A percentile compares a stretch with the other conserved stretches of the same genome.
phyloP scores from a whole-genome alignment of 495 filamentous ascomycete species.

The Aspergillus sclerotioniger region DNA sequence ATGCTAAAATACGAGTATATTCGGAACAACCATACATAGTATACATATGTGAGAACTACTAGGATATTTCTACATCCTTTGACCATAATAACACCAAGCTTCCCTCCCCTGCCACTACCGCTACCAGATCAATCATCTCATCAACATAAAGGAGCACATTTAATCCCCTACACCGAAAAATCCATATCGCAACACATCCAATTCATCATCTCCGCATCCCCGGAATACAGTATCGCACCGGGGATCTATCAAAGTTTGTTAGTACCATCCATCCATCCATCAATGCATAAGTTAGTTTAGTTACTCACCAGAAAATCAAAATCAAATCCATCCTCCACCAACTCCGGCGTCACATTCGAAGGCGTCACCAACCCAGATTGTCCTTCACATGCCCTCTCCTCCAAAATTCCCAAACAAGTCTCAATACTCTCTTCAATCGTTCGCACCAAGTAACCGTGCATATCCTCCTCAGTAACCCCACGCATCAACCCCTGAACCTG shows the following conservation, averaged over 20 bases:
- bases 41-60: too few relatives aligned
- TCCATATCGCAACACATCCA: slow-evolving; percentile 6
- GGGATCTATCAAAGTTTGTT: slow-evolving; percentile 9
- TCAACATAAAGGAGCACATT: too few relatives aligned
- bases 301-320: slow-evolving; percentile 13
- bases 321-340: slow-evolving; percentile 13
- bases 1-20: too few relatives aligned
- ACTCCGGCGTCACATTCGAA: neutral
- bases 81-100: too few relatives aligned
- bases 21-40: too few relatives aligned
- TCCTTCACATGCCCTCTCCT: slow-evolving; percentile 12
- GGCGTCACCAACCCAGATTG: neutral
- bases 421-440: slow-evolving; percentile 39
- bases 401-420: slow-evolving; percentile 32
- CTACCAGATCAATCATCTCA: too few relatives aligned
- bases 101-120: too few relatives aligned
- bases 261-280: too few relatives aligned
- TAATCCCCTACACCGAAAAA: too few relatives aligned
- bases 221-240: slow-evolving; percentile 4
- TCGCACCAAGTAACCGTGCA: slow-evolving; percentile 28
- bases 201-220: slow-evolving; percentile 8
- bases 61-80: too few relatives aligned
- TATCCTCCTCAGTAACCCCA: slow-evolving; percentile 31
- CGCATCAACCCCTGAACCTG: slow-evolving; percentile 44
- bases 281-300: too few relatives aligned